Evolutionary conservation across 129 eudicot genomes (phyloP).

Genomic region (Lactuca sativa): DNA sequence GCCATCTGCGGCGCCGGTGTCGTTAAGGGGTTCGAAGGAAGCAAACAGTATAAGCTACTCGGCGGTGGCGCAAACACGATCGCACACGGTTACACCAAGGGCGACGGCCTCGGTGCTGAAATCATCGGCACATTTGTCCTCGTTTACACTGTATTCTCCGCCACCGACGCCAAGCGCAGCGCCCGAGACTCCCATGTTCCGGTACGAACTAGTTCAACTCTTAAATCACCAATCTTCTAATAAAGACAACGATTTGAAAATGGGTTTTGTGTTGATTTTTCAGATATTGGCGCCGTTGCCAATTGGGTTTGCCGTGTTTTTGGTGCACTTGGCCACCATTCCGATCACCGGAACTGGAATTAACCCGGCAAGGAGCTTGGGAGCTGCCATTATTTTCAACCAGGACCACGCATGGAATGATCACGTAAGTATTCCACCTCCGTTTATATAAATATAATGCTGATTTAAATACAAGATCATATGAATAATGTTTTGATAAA

Average conservation of each 20-base stretch:
- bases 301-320: conserved; percentile 76
- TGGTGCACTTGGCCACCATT: conserved; percentile 83
- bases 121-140: conserved; percentile 76
- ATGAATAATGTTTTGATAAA: background rate
- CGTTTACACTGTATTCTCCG: conserved; percentile 66
- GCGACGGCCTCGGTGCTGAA: conserved; percentile 70
- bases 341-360: conserved; percentile 82
- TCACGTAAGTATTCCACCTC: conserved; percentile 48
- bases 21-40: conserved; percentile 58
- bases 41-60: conserved; percentile 29
- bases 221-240: background rate
- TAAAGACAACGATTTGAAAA: background rate
- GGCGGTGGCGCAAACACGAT: conserved; percentile 80
- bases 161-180: conserved; percentile 41
- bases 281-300: conserved; percentile 87
- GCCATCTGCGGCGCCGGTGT: conserved; percentile 84
- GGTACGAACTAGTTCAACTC: conserved; percentile 1
- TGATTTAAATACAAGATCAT: background rate
- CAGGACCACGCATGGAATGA: conserved; percentile 73
- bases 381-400: conserved; percentile 86
- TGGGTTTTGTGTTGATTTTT: background rate
- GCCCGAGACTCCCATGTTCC: conserved; percentile 46
- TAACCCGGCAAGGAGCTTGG: conserved; percentile 86
- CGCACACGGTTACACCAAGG: conserved; percentile 79
- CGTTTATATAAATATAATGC: background rate